These are phyloP conservation scores for Aspergillus bombycis DNA, from an alignment of 2,329 filamentous ascomycete species.

Conservation along the genomic window DNA sequence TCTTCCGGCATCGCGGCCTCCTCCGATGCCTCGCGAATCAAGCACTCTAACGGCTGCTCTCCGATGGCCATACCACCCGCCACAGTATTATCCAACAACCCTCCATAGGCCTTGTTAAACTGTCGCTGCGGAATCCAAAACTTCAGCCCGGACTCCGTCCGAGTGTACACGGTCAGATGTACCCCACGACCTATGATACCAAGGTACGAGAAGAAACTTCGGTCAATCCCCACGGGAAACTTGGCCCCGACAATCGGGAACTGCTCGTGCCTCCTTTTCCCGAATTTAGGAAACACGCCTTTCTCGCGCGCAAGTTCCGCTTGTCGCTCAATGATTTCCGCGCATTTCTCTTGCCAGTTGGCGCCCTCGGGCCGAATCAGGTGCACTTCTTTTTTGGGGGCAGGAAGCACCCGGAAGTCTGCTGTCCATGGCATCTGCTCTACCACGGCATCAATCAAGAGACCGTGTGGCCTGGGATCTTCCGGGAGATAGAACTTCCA, in stretches of 20 bases:
- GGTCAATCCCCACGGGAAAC: constrained; percentile 13
- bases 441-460: constrained; percentile 8
- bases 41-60: constrained; percentile 13
- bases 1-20: constrained; percentile 11
- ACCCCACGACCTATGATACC: constrained; percentile 13
- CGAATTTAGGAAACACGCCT: constrained; percentile 8
- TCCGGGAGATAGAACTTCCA: constrained; percentile 17
- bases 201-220: constrained; percentile 9
- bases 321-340: constrained; percentile 7
- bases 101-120: constrained; percentile 9
- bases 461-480: constrained; percentile 13
- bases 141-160: background rate
- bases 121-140: constrained; percentile 14
- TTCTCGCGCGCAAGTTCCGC: constrained; percentile 2
- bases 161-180: constrained; percentile 13
- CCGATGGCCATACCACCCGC: constrained; percentile 14
- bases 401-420: constrained; percentile 6
- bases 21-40: constrained; percentile 13
- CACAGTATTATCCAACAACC: constrained; percentile 13
- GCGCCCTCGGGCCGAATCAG: constrained; percentile 1
- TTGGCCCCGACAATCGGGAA: constrained; percentile 13
- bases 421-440: constrained; percentile 16
- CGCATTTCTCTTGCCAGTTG: constrained; percentile 9
- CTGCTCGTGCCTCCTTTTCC: background rate
- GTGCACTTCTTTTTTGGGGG: constrained; percentile 8